Conservation (phyloP, 2,329 filamentous ascomycete species). For the Pseudopithomyces maydicus region DNA sequence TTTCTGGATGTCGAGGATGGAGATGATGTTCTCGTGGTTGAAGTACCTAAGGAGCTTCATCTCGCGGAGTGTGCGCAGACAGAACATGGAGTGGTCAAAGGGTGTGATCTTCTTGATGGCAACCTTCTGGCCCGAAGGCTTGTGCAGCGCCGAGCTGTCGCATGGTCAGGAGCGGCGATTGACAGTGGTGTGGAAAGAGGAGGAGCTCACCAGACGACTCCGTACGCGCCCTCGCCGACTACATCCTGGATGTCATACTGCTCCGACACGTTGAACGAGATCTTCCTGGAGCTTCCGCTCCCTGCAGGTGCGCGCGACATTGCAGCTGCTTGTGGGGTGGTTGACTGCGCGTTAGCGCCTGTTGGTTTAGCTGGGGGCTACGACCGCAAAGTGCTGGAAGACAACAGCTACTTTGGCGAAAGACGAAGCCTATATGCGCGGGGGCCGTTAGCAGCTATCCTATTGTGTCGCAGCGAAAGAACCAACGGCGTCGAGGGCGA, state of each 20-base stretch:
- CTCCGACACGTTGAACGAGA: conserved; percentile 99
- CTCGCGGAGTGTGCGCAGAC: conserved; percentile 91
- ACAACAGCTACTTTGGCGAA: too few relatives aligned
- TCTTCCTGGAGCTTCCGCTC: conserved; percentile 74
- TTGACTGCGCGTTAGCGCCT: conserved; percentile 26
- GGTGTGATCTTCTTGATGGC: conserved; percentile 99
- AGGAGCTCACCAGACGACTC: conserved; percentile 86
- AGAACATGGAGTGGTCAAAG: conserved; percentile 99
- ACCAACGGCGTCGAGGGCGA: too few relatives aligned
- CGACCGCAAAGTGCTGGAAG: too few relatives aligned
- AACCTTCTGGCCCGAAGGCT: conserved; percentile 96
- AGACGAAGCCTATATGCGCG: too few relatives aligned
- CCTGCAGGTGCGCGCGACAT: conserved; percentile 45
- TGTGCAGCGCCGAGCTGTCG: conserved; percentile 89
- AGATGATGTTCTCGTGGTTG: conserved; percentile 99
- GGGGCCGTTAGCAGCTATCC: too few relatives aligned
- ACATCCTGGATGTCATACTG: conserved; percentile 99
- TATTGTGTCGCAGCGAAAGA: too few relatives aligned
- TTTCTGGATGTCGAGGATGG: conserved; percentile 98
- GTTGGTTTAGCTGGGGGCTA: conserved; percentile 15
- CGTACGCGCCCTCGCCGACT: conserved; percentile 96
- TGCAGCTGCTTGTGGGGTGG: conserved; percentile 22
- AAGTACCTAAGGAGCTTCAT: conserved; percentile 99
- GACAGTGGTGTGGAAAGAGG: conserved; percentile 3
- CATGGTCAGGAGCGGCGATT: conserved; percentile 21